A percentile compares a stretch with the other conserved stretches of the same genome.
These are phyloP conservation scores for Crassisporium funariophilum DNA, from an alignment of 768 basidiomycete species.

Conservation along the genomic window DNA sequence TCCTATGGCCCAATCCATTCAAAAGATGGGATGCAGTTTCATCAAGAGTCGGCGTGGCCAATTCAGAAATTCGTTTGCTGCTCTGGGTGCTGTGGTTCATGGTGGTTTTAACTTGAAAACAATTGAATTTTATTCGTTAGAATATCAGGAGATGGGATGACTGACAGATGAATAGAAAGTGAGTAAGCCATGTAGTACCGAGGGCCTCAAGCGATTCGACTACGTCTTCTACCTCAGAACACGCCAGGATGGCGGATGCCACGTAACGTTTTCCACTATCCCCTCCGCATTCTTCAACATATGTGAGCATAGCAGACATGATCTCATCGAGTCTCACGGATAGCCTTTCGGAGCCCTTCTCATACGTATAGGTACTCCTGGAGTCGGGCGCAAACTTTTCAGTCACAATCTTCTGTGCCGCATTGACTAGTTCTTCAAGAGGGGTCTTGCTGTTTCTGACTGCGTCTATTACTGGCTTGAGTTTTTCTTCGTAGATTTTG, in stretches of 20 bases:
- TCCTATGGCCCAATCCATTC: too few relatives aligned
- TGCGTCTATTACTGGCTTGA: slow-evolving; percentile 4
- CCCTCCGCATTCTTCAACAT: slow-evolving; percentile 18
- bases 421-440: slow-evolving; percentile 11
- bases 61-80: too few relatives aligned
- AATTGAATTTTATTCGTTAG: too few relatives aligned
- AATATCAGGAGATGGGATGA: not conserved
- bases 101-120: too few relatives aligned
- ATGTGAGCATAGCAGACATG: slow-evolving; percentile 15
- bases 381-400: slow-evolving; percentile 13
- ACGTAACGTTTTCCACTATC: slow-evolving; percentile 19
- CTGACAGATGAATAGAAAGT: slow-evolving; percentile 19
- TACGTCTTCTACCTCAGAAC: slow-evolving; percentile 14
- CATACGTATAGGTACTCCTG: slow-evolving; percentile 4
- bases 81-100: too few relatives aligned
- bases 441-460: slow-evolving; percentile 5
- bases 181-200: too few relatives aligned
- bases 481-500: slow-evolving; percentile 10
- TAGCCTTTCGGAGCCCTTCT: not conserved
- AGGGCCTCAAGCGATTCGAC: slow-evolving; percentile 14
- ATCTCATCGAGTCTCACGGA: slow-evolving; percentile 14
- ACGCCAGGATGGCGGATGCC: slow-evolving; percentile 14
- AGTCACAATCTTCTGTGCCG: slow-evolving; percentile 8
- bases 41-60: too few relatives aligned
- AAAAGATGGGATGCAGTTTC: too few relatives aligned